Percentiles rank a stretch among this genome's conserved stretches.
Evolutionary conservation across 257 asterid species (phyloP).

Genomic region (Nicotiana noctiflora): DNA sequence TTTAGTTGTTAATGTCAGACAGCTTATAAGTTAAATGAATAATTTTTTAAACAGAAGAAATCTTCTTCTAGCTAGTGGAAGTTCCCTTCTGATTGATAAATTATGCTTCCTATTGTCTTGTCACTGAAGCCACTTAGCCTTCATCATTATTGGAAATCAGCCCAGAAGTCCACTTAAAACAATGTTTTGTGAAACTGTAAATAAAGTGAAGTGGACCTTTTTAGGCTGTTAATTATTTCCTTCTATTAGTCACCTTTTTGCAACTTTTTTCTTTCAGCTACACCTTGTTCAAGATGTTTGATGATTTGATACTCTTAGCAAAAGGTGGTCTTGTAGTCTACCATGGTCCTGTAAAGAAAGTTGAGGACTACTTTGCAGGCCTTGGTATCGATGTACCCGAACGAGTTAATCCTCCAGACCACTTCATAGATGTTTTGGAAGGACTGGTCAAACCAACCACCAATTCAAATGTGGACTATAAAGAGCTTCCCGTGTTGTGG

Average conservation of each 20-base stretch:
- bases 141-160: background rate
- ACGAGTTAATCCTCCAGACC: constrained; percentile 87
- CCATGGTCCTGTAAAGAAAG: constrained; percentile 77
- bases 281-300: constrained; percentile 80
- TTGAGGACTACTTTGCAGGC: constrained; percentile 75
- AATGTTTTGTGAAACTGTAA: background rate
- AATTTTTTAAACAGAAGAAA: background rate
- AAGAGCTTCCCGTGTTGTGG: constrained; percentile 86
- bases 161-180: background rate
- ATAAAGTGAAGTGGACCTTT: background rate
- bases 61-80: constrained; percentile 7
- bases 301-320: constrained; percentile 87
- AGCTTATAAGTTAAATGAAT: background rate
- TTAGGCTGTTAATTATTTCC: background rate
- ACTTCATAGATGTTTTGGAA: constrained; percentile 84
- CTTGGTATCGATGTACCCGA: constrained; percentile 70
- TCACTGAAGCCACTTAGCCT: constrained; percentile 3
- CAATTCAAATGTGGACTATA: constrained; percentile 41
- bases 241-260: background rate
- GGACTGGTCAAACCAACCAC: constrained; percentile 64
- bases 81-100: background rate
- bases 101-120: background rate
- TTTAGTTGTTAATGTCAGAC: background rate
- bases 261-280: constrained; percentile 48
- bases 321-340: constrained; percentile 85